These are phyloP conservation scores for Podochytrium sp. DNA, from an alignment of 192 early-diverging fungal species.

Conservation along the genomic window DNA sequence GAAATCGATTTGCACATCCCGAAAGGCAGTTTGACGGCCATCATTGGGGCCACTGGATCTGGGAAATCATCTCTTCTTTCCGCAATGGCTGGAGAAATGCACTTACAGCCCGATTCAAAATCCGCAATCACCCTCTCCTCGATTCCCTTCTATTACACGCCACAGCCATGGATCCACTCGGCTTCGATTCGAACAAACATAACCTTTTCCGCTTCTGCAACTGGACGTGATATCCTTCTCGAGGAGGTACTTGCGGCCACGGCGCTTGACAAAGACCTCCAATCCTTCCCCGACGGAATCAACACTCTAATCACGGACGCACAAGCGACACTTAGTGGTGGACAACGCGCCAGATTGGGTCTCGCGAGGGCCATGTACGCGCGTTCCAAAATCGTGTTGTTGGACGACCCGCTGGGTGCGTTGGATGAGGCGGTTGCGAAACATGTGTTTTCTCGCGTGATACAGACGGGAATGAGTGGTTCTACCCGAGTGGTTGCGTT, in stretches of 20 bases:
- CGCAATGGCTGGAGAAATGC: conserved; percentile 50
- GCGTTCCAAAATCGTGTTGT: conserved; percentile 47
- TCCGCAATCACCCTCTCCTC: too few species aligned
- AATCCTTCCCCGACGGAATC: conserved; percentile 32
- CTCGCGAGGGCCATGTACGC: conserved; percentile 52
- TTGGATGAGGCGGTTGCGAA: conserved; percentile 52
- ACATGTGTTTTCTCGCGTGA: neutral
- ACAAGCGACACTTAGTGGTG: conserved; percentile 45
- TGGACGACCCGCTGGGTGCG: conserved; percentile 57
- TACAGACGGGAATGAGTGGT: neutral
- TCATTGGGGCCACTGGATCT: conserved; percentile 55
- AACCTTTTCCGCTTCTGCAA: too few species aligned
- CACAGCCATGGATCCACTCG: too few species aligned
- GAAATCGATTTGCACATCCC: conserved; percentile 39
- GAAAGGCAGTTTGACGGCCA: conserved; percentile 48
- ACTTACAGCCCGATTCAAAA: too few species aligned
- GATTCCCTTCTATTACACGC: too few species aligned
- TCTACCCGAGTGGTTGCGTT: neutral
- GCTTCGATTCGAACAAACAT: too few species aligned
- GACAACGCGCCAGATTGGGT: conserved; percentile 51
- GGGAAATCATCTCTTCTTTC: conserved; percentile 46
- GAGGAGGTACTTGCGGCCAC: conserved; percentile 42
- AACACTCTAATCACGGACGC: conserved; percentile 49
- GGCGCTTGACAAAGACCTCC: conserved; percentile 49
- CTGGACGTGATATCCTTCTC: too few species aligned